phyloP scores from a whole-genome alignment of 2,329 filamentous ascomycete species.

The Ceratocystiopsis minuta region DNA sequence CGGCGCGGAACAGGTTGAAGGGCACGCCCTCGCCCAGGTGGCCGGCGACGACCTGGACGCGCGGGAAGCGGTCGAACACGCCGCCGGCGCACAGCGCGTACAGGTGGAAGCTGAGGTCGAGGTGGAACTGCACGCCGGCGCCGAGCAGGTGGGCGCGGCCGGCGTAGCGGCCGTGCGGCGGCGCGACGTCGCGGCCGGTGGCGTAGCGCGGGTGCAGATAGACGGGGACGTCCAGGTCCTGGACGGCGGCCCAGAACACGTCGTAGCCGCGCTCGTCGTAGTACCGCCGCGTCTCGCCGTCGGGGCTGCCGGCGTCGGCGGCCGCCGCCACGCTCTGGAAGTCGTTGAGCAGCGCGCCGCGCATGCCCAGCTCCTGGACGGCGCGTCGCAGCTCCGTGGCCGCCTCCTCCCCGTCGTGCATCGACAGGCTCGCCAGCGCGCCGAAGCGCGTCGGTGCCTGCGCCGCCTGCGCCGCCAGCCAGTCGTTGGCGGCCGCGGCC shows the following conservation, averaged over 20 bases:
- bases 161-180: conserved; percentile 12
- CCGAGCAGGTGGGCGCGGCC: conserved; percentile 17
- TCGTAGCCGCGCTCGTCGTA: conserved; percentile 16
- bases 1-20: conserved; percentile 22
- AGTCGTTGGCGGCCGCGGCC: conserved; percentile 16
- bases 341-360: conserved; percentile 18
- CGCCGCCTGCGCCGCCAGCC: conserved; percentile 14
- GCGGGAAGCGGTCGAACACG: conserved; percentile 23
- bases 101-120: conserved; percentile 26
- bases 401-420: conserved; percentile 16
- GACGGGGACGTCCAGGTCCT: conserved; percentile 17
- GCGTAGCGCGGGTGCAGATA: conserved; percentile 19
- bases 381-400: conserved; percentile 15
- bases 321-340: conserved; percentile 14
- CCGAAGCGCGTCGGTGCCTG: conserved; percentile 16
- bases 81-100: conserved; percentile 25
- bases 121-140: conserved; percentile 20
- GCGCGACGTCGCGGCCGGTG: conserved; percentile 12
- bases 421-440: conserved; percentile 16
- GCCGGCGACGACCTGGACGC: conserved; percentile 22
- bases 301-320: neutral
- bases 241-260: conserved; percentile 16
- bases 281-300: conserved; percentile 11
- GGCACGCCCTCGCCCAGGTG: conserved; percentile 28
- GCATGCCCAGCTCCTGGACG: conserved; percentile 16